phyloP scores from a whole-genome alignment of 164 flowering plant genomes.

The Macadamia tetraphylla region DNA sequence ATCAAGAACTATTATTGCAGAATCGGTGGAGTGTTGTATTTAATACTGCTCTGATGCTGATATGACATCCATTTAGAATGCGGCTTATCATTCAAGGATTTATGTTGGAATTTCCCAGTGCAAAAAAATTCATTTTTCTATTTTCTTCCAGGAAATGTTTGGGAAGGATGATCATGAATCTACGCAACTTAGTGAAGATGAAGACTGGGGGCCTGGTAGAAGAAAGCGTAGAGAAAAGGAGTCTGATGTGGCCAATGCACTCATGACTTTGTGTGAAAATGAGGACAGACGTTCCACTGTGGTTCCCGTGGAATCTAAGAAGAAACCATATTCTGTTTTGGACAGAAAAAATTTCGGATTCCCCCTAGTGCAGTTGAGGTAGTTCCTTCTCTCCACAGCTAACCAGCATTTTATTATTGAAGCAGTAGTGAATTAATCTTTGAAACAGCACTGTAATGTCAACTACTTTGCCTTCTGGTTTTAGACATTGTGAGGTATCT shows the following conservation, averaged over 20 bases:
- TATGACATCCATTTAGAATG: neutral
- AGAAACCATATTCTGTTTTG: slow-evolving; percentile 16
- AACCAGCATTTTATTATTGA: neutral
- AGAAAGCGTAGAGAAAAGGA: slow-evolving; percentile 58
- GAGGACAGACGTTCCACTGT: slow-evolving; percentile 24
- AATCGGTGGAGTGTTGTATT: too few relatives aligned
- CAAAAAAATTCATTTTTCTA: neutral
- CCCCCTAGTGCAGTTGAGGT: slow-evolving; percentile 81
- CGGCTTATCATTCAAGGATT: neutral
- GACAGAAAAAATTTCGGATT: slow-evolving; percentile 50
- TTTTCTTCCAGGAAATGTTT: slow-evolving; percentile 74
- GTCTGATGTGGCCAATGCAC: slow-evolving; percentile 57
- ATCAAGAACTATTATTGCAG: too few relatives aligned
- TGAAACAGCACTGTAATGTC: neutral
- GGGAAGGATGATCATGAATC: slow-evolving; percentile 56
- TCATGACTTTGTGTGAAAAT: slow-evolving; percentile 45
- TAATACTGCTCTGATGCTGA: neutral
- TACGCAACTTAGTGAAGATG: slow-evolving; percentile 85
- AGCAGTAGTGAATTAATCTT: neutral
- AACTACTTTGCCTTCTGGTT: neutral
- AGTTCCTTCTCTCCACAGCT: neutral
- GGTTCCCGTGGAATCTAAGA: slow-evolving; percentile 16
- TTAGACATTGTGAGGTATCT: neutral
- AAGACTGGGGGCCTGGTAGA: slow-evolving; percentile 92
- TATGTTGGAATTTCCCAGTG: neutral